Evolutionary conservation across 2,329 filamentous ascomycete genomes (phyloP).

Genomic region (Didymella pinodella): DNA sequence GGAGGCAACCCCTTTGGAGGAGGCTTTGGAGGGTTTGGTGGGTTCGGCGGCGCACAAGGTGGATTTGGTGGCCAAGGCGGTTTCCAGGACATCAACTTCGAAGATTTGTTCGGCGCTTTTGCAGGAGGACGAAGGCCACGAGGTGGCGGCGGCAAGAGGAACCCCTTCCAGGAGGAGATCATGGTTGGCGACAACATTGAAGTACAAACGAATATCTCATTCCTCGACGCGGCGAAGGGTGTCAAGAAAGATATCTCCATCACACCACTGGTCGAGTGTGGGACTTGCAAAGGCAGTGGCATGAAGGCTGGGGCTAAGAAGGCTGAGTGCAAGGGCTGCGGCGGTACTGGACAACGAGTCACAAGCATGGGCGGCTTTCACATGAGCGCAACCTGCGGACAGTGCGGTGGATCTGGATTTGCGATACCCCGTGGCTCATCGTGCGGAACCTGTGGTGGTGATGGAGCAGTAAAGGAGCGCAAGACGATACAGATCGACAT

Average conservation of each 20-base stretch:
- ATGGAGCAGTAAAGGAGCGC: constrained; percentile 82
- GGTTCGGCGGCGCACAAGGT: constrained; percentile 59
- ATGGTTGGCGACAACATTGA: constrained; percentile 96
- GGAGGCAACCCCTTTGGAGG: constrained; percentile 71
- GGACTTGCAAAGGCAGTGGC: constrained; percentile 82
- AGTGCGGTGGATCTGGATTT: constrained; percentile 81
- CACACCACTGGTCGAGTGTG: constrained; percentile 80
- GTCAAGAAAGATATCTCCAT: constrained; percentile 87
- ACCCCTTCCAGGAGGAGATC: constrained; percentile 80
- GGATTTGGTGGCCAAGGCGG: constrained; percentile 72
- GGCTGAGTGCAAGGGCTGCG: constrained; percentile 78
- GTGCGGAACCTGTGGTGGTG: constrained; percentile 80
- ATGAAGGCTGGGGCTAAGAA: constrained; percentile 81
- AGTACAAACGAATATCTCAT: constrained; percentile 89
- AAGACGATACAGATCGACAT: constrained; percentile 90
- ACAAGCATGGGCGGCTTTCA: constrained; percentile 96
- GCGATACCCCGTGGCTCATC: constrained; percentile 80
- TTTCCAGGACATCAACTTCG: constrained; percentile 91
- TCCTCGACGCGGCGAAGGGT: constrained; percentile 95
- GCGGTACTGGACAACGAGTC: constrained; percentile 84
- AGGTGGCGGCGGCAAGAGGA: constrained; percentile 62
- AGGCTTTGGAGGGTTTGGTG: constrained; percentile 58
- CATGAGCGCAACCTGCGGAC: constrained; percentile 86
- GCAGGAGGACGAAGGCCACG: constrained; percentile 64
- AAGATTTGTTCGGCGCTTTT: constrained; percentile 93